A percentile compares a stretch with the other conserved stretches of the same genome.
Conservation (phyloP, 2,329 filamentous ascomycete genomes). For the Sarocladiaceae sp. region DNA sequence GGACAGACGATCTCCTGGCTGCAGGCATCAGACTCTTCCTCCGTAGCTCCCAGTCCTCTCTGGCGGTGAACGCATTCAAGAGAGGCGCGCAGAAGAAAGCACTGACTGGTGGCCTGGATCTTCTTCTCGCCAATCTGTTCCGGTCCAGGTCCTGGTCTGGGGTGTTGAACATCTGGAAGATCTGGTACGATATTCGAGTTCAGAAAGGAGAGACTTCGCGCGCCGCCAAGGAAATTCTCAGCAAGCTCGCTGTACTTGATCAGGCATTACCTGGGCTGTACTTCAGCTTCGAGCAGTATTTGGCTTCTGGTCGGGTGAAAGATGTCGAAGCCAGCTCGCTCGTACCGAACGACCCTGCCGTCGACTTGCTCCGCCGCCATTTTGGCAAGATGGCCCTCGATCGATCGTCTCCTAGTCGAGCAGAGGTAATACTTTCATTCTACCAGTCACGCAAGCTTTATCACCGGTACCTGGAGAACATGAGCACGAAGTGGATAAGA, state of each 20-base stretch:
- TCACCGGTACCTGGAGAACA: constrained; percentile 34
- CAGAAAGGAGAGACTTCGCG: constrained; percentile 5
- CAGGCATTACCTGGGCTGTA: constrained; percentile 16
- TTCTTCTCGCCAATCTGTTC: constrained; percentile 36
- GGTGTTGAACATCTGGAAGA: constrained; percentile 30
- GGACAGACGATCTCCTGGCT: constrained; percentile 34
- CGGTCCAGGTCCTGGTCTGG: constrained; percentile 25
- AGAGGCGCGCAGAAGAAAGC: constrained; percentile 26
- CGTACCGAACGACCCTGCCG: constrained; percentile 11
- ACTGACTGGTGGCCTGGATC: constrained; percentile 35
- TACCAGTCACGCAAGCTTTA: constrained; percentile 34
- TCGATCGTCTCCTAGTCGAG: constrained; percentile 27
- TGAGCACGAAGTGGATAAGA: constrained; percentile 23
- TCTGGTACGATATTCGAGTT: constrained; percentile 24
- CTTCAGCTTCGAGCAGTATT: constrained; percentile 26
- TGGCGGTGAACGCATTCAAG: constrained; percentile 35
- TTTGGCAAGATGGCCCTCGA: constrained; percentile 27
- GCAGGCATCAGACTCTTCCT: constrained; percentile 36
- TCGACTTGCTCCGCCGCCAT: constrained; percentile 22
- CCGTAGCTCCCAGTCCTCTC: constrained; percentile 28
- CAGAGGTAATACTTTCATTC: constrained; percentile 31
- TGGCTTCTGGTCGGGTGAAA: constrained; percentile 15
- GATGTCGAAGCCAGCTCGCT: neutral
- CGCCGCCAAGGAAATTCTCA: constrained; percentile 18
- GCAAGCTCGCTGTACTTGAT: neutral